Percentiles rank a stretch among this genome's conserved stretches.
Evolutionary conservation across 2,329 filamentous ascomycete genomes (phyloP).

Genomic region (Alternaria postmessia): DNA sequence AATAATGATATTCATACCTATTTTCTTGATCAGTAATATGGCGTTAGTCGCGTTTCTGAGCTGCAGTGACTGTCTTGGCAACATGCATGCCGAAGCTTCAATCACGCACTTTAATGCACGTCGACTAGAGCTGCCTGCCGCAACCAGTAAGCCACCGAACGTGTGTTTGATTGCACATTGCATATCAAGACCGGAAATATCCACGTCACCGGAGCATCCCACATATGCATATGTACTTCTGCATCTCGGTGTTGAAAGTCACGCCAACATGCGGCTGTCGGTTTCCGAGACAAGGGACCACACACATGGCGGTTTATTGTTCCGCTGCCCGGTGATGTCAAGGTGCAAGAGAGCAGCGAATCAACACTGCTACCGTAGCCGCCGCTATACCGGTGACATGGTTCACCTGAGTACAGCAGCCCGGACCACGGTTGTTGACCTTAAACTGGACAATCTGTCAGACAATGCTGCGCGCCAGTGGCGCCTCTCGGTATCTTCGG

Average conservation of each 20-base stretch:
- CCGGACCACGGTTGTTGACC: constrained; percentile 12
- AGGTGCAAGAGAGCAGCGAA: not conserved
- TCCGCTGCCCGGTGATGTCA: constrained; percentile 17
- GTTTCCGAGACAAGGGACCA: constrained; percentile 15
- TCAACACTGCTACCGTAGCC: not conserved
- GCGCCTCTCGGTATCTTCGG: constrained; percentile 15
- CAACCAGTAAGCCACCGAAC: constrained; percentile 17
- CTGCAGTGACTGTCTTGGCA: constrained; percentile 21
- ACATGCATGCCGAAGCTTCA: constrained; percentile 20
- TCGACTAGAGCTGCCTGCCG: constrained; percentile 8
- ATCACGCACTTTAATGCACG: constrained; percentile 10
- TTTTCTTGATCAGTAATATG: constrained; percentile 1
- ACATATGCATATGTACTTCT: constrained; percentile 11
- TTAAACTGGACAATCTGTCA: constrained; percentile 14
- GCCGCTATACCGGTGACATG: constrained; percentile 21
- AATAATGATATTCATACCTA: constrained; percentile 1
- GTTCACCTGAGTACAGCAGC: constrained; percentile 12
- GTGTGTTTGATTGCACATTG: constrained; percentile 10
- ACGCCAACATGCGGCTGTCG: constrained; percentile 11
- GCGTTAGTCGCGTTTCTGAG: constrained; percentile 8
- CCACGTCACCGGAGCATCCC: constrained; percentile 14
- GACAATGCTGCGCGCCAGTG: constrained; percentile 14
- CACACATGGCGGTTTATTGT: constrained; percentile 11
- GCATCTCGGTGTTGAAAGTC: constrained; percentile 5
- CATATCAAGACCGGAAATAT: constrained; percentile 6